phyloP scores from a whole-genome alignment of 495 filamentous ascomycete species.

The Neurospora sp. region DNA sequence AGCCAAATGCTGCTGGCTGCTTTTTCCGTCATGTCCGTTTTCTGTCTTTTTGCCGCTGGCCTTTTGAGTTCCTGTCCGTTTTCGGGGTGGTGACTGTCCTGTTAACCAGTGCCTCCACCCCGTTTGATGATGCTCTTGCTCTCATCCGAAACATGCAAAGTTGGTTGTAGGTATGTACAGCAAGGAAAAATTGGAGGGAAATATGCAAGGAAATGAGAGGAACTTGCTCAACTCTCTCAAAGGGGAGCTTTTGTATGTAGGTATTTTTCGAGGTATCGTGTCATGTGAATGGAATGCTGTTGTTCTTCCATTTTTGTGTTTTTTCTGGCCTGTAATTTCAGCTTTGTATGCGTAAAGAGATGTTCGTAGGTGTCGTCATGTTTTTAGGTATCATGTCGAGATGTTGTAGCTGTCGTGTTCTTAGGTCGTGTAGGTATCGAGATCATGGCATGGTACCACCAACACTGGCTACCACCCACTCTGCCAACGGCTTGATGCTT shows the following conservation, averaged over 20 bases:
- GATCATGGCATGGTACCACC: neutral
- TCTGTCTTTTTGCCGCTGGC: neutral
- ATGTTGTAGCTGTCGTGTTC: neutral
- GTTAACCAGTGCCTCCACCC: neutral
- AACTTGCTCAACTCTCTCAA: neutral
- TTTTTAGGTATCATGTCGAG: neutral
- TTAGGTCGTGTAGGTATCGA: neutral
- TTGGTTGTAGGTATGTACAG: neutral
- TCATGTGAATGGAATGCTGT: neutral
- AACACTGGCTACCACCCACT: slow-evolving; percentile 13
- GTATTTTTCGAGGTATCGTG: too few species aligned
- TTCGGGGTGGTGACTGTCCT: neutral
- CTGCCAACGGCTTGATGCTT: slow-evolving; percentile 19
- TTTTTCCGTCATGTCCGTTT: neutral
- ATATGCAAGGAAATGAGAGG: neutral
- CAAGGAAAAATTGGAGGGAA: neutral
- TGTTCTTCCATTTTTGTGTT: neutral
- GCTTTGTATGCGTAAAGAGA: neutral
- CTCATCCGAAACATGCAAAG: neutral
- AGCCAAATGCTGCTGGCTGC: neutral
- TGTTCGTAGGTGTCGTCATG: neutral
- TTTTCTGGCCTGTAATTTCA: too few species aligned
- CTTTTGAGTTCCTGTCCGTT: neutral
- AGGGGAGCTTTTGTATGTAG: neutral
- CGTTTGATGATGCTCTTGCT: neutral